Evolutionary conservation across 1,139 yeast species (phyloP), one percentile per base, ranked within the genome.

Genomic region (Schwanniomyces etchellsii): DNA sequence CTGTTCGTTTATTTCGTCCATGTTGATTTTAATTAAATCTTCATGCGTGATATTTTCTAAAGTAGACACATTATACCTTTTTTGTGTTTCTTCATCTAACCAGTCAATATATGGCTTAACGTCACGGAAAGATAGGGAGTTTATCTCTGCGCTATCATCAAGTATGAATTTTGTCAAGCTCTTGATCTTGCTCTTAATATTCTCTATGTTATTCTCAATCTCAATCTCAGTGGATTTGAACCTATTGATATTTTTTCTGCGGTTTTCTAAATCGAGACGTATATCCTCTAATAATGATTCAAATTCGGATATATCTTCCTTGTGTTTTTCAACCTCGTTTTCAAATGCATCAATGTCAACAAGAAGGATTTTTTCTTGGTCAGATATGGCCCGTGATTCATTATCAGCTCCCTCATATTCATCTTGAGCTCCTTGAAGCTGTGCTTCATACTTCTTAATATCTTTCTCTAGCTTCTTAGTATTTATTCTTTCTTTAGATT

Each of bases 151-250:
- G 28, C 59, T 53, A 32, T 64, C 62, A 3, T 52, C 54, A 9
- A 58, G 57, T 3, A 71, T 50, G 16, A 60, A 60, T 16, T 56
- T 57, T 5, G 57, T 47, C 16, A 71, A 63, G 14, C 70, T 70
- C 27, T 57, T 62, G 6, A 77, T 51, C 4, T 62, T 45, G 10
- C 60, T 49, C 29, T 60, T 66, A 35, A 71, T 64, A 43, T 77
- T 77, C 36, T 83, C 94, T 32, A 83, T 55, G 37, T 74, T 73
- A 42, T 79, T 79, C 26, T 68, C 70, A 16, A 82, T 54, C 43
- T 83, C 93, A 30, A 84, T 70, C 47, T 83, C 91, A 15, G 66
- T 63, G n/a, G 86, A 78, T 44, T 76, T 72, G 43, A 77, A 69
- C 26, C 74, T 71, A 39, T 79, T 77, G 33, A 81, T 70, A 30